Evolutionary conservation across 306 rosid genomes (phyloP), one percentile per base, ranked within the genome.

Genomic region (Vigna trinervia): DNA sequence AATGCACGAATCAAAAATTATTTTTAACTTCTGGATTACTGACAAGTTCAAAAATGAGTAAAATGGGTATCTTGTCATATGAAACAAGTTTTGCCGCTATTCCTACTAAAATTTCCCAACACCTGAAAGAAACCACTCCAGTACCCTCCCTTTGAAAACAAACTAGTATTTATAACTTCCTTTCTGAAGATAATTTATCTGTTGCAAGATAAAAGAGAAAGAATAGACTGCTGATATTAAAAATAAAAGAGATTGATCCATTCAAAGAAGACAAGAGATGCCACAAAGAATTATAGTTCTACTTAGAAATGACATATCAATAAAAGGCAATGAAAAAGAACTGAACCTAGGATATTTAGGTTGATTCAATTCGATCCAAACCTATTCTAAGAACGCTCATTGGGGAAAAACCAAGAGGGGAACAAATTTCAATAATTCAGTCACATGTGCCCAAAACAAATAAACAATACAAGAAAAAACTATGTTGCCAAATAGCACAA

Each of bases 361-460:
- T 22, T 30, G 19, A 15, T 12, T n/a, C 28, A n/a, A 6, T 52
- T 65, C 43, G 10, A 53, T 52, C 38, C 67, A 53, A 26, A 28
- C 59, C 59, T 12, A 28, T 14, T 68, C 13, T 8, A 4, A 52
- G 4, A 36, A 51, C 3, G 11, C 10, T 5, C 26, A 8, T 26
- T 36, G 12, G 22, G 4, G 9, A 0, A 43, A 64, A 48, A 75
- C 34, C 10, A 34, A 11, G 12, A 6, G 38, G 7, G 9, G 10
- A 41, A 48, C 71, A 30, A 11, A 4, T 54, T 60, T 38, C n/a
- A 69, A 50, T 15, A 68, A 81, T 12, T 38, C 65, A 38, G 32
- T 39, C 32, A 58, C 39, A 20, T 7, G 47, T 5, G 12, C 14
- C 41, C 52, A 38, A 41, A 41, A 8, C 46, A 41, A 59, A 75